Conservation (phyloP, 129 eudicot species). For the Flaveria sonorensis region DNA sequence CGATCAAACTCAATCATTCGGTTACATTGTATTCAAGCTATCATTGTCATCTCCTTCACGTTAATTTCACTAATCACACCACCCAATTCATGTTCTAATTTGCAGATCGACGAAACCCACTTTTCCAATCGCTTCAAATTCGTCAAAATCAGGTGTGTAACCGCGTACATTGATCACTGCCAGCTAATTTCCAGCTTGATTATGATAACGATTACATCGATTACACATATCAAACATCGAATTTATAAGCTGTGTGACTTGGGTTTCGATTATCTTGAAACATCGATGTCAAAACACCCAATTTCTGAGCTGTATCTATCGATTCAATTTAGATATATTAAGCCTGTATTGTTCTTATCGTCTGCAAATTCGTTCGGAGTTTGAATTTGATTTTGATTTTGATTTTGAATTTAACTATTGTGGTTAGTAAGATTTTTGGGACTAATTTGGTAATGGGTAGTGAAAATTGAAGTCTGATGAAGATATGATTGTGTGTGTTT, state of each 20-base stretch:
- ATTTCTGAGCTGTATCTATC: conserved; percentile 9
- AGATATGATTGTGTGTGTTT: neutral
- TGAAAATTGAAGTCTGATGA: conserved; percentile 17
- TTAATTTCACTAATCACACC: neutral
- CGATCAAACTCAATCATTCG: conserved; percentile 27
- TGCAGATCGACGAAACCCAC: neutral
- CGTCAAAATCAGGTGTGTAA: conserved; percentile 28
- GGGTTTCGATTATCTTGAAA: too few relatives aligned
- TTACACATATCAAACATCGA: neutral
- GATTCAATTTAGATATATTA: conserved; percentile 15
- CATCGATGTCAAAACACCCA: too few relatives aligned
- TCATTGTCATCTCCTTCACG: neutral
- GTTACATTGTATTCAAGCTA: neutral
- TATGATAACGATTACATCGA: neutral
- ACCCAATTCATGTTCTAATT: neutral
- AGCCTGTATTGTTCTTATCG: too few relatives aligned
- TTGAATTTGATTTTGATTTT: neutral
- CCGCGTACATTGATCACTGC: conserved; percentile 22
- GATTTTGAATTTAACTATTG: neutral
- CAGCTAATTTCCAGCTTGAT: conserved; percentile 23
- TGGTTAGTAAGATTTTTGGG: conserved; percentile 2
- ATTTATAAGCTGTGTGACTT: neutral
- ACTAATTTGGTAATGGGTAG: neutral
- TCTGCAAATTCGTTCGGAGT: too few relatives aligned
- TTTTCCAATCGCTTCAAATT: conserved; percentile 23